These are phyloP conservation scores for Yarrowia divulgata DNA, from an alignment of 805 yeast genomes.

Conservation along the genomic window DNA sequence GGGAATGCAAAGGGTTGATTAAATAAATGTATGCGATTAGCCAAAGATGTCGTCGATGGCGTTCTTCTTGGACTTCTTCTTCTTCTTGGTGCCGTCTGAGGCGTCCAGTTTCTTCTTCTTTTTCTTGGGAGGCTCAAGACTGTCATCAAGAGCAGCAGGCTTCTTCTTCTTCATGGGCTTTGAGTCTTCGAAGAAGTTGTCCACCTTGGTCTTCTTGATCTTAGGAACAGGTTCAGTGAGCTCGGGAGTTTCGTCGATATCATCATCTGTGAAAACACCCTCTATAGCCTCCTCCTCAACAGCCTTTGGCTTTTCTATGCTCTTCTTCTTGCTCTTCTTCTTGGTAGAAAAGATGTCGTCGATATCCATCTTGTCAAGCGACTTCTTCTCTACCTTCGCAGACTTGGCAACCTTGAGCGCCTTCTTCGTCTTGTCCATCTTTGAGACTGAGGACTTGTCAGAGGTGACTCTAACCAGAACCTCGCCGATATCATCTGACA, in stretches of 20 bases:
- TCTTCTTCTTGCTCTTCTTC: constrained; percentile 12
- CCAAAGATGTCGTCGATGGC: constrained; percentile 83
- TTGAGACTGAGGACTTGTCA: background rate
- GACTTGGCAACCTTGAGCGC: background rate
- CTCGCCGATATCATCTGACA: constrained; percentile 44
- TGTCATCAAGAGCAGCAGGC: constrained; percentile 15
- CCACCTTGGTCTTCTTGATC: constrained; percentile 13
- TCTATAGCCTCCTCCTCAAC: background rate
- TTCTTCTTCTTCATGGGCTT: constrained; percentile 38
- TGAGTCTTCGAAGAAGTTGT: constrained; percentile 36
- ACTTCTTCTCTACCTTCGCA: constrained; percentile 3
- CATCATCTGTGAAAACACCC: background rate
- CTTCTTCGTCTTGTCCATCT: background rate
- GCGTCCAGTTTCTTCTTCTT: constrained; percentile 43
- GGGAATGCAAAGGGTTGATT: background rate
- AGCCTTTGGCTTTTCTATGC: background rate
- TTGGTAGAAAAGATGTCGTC: constrained; percentile 21
- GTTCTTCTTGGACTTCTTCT: constrained; percentile 58
- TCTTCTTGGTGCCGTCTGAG: constrained; percentile 46
- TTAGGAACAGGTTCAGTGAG: background rate
- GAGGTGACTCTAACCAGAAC: constrained; percentile 42
- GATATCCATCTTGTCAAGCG: constrained; percentile 1
- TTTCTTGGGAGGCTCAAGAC: constrained; percentile 40
- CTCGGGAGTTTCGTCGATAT: background rate
- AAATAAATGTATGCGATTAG: constrained; percentile 43